Percentiles rank a stretch among this genome's conserved stretches.
These are phyloP conservation scores for Acanthamoeba culbertsoni DNA, from an alignment of 208 protist genomes.

Conservation along the genomic window DNA sequence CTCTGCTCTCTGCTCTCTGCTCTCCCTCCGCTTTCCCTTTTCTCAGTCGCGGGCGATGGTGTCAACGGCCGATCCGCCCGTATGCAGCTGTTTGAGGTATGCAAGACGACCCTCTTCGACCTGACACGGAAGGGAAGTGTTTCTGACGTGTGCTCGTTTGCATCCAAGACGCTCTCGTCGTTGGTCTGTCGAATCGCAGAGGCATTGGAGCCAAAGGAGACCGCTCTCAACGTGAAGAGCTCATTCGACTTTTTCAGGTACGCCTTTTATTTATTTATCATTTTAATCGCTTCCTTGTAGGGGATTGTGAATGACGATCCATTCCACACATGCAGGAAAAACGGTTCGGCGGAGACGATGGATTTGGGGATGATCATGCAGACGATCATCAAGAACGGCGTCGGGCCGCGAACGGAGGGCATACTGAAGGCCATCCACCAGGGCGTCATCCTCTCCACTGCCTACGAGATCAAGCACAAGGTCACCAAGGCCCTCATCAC, in stretches of 20 bases:
- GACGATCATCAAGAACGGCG: constrained; percentile 17
- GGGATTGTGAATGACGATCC: background rate
- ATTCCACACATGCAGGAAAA: background rate
- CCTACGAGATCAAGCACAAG: constrained; percentile 33
- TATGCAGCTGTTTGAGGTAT: constrained; percentile 9
- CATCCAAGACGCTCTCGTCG: background rate
- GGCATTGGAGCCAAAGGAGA: background rate
- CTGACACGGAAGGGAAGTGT: background rate
- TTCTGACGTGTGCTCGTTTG: background rate
- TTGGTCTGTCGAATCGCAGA: background rate
- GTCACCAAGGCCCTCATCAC: constrained; percentile 17
- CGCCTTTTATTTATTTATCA: background rate
- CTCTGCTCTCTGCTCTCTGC: background rate
- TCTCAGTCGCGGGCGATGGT: background rate
- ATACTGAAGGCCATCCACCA: constrained; percentile 51
- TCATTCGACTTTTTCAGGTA: constrained; percentile 12
- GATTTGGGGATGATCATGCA: constrained; percentile 34
- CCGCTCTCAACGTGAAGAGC: background rate
- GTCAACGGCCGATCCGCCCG: background rate
- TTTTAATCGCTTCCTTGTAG: background rate
- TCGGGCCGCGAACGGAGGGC: background rate
- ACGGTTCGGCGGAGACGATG: background rate
- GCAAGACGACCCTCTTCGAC: background rate
- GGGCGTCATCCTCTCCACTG: background rate
- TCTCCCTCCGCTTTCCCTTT: background rate